A percentile compares a stretch with the other conserved stretches of the same genome.
Conservation (phyloP, 2,329 filamentous ascomycete species). For the Dactylellina sp. region DNA sequence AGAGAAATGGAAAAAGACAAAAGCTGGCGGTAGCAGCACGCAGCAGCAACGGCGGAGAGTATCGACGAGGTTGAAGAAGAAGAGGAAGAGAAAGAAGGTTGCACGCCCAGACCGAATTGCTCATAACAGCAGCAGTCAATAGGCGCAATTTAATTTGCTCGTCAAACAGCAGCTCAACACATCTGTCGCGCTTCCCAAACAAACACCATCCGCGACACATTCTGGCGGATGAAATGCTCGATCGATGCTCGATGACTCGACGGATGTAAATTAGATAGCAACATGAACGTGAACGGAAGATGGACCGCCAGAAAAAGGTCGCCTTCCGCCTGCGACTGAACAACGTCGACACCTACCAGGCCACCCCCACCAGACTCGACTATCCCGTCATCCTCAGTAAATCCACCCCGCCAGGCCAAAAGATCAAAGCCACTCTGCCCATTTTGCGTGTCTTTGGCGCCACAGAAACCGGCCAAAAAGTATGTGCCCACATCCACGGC, state of each 20-base stretch:
- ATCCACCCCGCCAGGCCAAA: conserved; percentile 71
- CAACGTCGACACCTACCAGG: conserved; percentile 95
- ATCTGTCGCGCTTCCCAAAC: neutral
- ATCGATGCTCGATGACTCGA: too few relatives aligned
- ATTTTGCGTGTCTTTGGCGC: conserved; percentile 91
- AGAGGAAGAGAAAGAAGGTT: too few relatives aligned
- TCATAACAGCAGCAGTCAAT: too few relatives aligned
- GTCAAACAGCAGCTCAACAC: neutral
- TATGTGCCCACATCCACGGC: conserved; percentile 94
- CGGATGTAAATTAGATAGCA: too few relatives aligned
- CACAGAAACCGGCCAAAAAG: conserved; percentile 93
- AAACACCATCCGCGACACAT: neutral
- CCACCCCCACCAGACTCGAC: conserved; percentile 72
- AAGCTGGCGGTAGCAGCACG: too few relatives aligned
- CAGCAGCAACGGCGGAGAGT: too few relatives aligned
- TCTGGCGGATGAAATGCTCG: neutral
- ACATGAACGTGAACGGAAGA: neutral
- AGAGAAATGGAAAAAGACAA: too few relatives aligned
- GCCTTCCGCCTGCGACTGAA: conserved; percentile 90
- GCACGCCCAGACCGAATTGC: too few relatives aligned
- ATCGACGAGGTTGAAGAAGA: too few relatives aligned
- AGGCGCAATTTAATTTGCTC: too few relatives aligned
- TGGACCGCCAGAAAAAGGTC: conserved; percentile 25
- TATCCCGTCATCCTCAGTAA: conserved; percentile 75
- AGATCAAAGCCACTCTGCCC: conserved; percentile 77